A percentile compares a stretch with the other conserved stretches of the same genome.
Conservation (phyloP, 1,284 basidiomycete genomes). For the Chondrostereum purpureum region DNA sequence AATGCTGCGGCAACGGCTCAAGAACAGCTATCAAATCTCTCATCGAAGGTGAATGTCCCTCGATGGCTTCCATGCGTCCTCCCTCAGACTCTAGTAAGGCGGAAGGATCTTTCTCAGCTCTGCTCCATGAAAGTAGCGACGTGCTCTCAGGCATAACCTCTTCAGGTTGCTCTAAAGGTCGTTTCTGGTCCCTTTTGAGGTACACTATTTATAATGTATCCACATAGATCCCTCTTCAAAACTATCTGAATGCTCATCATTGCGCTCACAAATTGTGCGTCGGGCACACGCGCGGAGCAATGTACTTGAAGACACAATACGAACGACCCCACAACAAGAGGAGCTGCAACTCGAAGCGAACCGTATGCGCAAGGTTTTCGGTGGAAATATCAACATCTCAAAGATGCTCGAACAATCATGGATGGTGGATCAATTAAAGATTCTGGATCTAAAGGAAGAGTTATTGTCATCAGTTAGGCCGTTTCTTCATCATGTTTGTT, state of each 20-base stretch:
- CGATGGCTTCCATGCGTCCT: no score
- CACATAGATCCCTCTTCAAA: no score
- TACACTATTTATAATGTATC: no score
- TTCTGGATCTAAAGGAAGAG: conserved; percentile 13
- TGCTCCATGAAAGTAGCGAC: no score
- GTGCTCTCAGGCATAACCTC: no score
- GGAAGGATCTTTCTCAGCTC: no score
- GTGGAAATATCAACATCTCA: conserved; percentile 11
- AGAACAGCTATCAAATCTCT: conserved; percentile 23
- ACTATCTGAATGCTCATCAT: not conserved
- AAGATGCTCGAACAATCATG: conserved; percentile 18
- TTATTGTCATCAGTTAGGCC: conserved; percentile 3
- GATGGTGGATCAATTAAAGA: conserved; percentile 17
- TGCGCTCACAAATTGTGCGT: not conserved
- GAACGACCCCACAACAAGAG: conserved; percentile 1
- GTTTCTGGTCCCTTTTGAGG: no score
- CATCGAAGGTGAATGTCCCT: conserved; percentile 22
- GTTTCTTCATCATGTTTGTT: not conserved
- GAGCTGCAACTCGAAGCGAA: conserved; percentile 6
- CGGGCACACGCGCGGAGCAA: not conserved
- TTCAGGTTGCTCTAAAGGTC: no score
- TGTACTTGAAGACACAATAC: conserved; percentile 5
- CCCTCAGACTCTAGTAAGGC: no score
- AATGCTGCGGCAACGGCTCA: conserved; percentile 16
- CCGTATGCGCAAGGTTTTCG: not conserved